These are phyloP conservation scores for Lomentospora prolificans DNA, from an alignment of 2,329 filamentous ascomycete species.

Conservation along the genomic window DNA sequence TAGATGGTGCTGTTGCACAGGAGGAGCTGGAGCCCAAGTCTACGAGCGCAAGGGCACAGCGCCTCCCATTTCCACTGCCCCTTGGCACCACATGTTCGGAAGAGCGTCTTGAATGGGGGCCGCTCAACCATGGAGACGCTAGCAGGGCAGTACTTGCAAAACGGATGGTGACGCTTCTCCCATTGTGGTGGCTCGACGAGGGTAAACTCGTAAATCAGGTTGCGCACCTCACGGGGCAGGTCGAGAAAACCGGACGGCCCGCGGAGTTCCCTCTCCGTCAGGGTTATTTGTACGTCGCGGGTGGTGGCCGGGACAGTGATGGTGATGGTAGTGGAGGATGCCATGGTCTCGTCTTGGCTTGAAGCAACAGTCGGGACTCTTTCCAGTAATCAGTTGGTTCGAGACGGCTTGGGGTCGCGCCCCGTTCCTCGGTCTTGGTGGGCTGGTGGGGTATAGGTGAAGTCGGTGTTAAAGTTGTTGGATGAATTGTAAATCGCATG, in stretches of 20 bases:
- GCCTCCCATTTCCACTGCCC: not conserved
- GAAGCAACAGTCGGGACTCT: no score
- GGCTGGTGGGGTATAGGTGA: not conserved
- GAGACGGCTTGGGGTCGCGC: not conserved
- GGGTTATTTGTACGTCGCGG: not conserved
- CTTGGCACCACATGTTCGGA: not conserved
- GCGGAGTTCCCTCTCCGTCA: not conserved
- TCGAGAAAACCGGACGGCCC: constrained; percentile 7
- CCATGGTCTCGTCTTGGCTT: not conserved
- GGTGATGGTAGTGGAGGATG: not conserved
- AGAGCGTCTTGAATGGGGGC: not conserved
- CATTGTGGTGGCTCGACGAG: constrained; percentile 7
- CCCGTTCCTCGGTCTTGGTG: not conserved
- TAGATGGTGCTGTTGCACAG: not conserved
- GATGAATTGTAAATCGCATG: not conserved
- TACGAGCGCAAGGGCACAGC: not conserved
- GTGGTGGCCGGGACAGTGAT: not conserved
- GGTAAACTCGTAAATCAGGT: constrained; percentile 4
- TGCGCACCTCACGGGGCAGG: constrained; percentile 10
- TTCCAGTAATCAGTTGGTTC: not conserved
- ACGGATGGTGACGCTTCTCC: not conserved
- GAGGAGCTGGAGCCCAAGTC: not conserved
- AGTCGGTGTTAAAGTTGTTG: not conserved
- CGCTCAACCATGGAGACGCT: not conserved
- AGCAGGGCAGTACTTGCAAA: not conserved